Conservation (phyloP, 768 basidiomycete species). For the Russula ochroleuca region DNA sequence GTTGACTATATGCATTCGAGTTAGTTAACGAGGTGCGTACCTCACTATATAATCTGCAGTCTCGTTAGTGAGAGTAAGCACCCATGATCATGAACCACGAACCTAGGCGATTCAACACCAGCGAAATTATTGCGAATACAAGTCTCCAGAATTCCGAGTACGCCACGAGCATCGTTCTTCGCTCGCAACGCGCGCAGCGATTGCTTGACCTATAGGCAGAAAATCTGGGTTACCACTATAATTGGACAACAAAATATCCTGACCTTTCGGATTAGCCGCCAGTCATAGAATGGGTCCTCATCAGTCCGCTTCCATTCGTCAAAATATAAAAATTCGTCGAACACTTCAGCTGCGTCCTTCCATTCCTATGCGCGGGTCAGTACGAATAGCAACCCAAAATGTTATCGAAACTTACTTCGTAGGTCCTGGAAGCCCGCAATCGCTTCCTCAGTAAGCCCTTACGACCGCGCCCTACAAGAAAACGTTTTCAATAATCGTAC, state of each 20-base stretch:
- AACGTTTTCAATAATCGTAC: slow-evolving; percentile 6
- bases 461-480: slow-evolving; percentile 67
- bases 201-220: slow-evolving; percentile 52
- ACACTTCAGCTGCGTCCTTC: slow-evolving; percentile 69
- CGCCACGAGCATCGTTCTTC: slow-evolving; percentile 75
- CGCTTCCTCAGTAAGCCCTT: slow-evolving; percentile 74
- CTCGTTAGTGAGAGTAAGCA: slow-evolving; percentile 19
- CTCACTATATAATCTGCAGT: slow-evolving; percentile 78
- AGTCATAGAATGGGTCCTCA: slow-evolving; percentile 90
- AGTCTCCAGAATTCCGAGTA: slow-evolving; percentile 86
- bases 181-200: slow-evolving; percentile 69
- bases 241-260: slow-evolving; percentile 1
- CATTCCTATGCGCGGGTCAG: slow-evolving; percentile 56
- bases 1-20: slow-evolving; percentile 7
- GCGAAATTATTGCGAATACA: slow-evolving; percentile 92
- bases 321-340: slow-evolving; percentile 83
- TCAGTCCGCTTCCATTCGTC: slow-evolving; percentile 87
- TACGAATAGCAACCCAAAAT: not conserved
- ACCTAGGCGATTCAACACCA: slow-evolving; percentile 82
- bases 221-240: not conserved
- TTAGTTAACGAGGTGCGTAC: slow-evolving; percentile 35
- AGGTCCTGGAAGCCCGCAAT: slow-evolving; percentile 68
- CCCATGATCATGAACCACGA: not conserved
- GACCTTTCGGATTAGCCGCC: slow-evolving; percentile 77
- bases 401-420: slow-evolving; percentile 49